Percentiles rank a stretch among this genome's conserved stretches.
These are phyloP conservation scores for Solanum microdontum DNA, from an alignment of 257 asterid genomes.

Conservation along the genomic window DNA sequence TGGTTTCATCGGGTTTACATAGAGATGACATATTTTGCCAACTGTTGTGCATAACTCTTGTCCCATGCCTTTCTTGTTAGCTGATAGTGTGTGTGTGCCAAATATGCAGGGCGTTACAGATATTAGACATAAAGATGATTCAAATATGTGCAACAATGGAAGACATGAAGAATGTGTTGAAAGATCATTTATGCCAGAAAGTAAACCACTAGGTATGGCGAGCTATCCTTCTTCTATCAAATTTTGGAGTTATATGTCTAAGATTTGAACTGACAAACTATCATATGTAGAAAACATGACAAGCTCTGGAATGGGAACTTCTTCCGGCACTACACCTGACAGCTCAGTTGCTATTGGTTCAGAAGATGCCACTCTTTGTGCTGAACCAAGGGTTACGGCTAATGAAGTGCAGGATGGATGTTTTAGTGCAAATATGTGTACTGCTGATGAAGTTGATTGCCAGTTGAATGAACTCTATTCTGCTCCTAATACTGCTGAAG, in stretches of 20 bases:
- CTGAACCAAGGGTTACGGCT: background rate
- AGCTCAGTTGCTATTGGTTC: background rate
- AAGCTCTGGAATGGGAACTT: background rate
- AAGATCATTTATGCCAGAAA: background rate
- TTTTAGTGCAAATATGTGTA: slow-evolving; percentile 12
- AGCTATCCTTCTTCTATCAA: background rate
- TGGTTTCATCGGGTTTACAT: background rate
- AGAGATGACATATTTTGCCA: background rate
- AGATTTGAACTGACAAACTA: background rate
- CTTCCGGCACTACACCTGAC: background rate
- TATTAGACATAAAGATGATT: slow-evolving; percentile 16
- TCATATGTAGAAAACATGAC: background rate
- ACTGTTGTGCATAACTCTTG: slow-evolving; percentile 58
- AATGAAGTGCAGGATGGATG: slow-evolving; percentile 12
- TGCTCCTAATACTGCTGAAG: slow-evolving; percentile 27
- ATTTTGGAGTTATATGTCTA: background rate
- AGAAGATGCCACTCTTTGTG: background rate
- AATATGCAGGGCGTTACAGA: slow-evolving; percentile 14
- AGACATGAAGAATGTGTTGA: slow-evolving; percentile 18
- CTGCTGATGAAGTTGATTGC: background rate
- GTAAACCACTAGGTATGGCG: background rate
- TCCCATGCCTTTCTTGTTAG: slow-evolving; percentile 38
- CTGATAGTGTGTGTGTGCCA: slow-evolving; percentile 30
- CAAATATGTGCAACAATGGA: slow-evolving; percentile 7
- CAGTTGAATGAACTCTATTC: background rate